Base-by-base conservation (phyloP, 208 protist genomes). In the Hexamita inflata region DNA sequence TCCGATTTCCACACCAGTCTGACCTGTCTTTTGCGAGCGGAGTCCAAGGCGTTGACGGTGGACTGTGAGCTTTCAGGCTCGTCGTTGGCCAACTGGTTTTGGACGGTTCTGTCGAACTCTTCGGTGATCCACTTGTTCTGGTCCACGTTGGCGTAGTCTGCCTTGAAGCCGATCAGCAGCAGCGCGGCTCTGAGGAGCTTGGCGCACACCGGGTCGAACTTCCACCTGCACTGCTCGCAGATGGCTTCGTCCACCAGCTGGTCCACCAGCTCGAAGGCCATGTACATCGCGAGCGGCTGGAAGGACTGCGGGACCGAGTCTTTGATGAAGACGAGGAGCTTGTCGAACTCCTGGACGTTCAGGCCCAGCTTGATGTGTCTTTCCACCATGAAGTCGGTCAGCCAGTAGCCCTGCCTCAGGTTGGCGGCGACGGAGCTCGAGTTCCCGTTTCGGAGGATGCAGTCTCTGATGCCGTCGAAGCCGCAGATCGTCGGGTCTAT, bases 391-490 rank as follows among this genome's bases (percentile, higher is more conserved):
- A 45, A 70, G 64, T 70, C 64, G 35, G 9, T 11, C 2, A 70
- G n/a, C 64, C 64, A 70, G n/a, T 70, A 19, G 7, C 40, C 64
- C 4, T 7, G 42, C 9, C 64, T n/a, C 24, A 70, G 26, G 64
- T 45, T 45, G 11, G 2, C 35, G 34, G 64, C 64, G 38, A 70
- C 64, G 7, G 35, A 4, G 11, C 32, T 19, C 11, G 4, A 9
- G 7, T 45, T 34, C 4, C 42, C 35, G 7, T n/a, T 9, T 15
- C 9, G 4, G 42, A 49, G 9, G 11, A 70, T 30, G 35, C 30
- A 40, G 40, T 70, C 64, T 32, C 35, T n/a, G 7, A 70, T 7
- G 9, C 64, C 64, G 42, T 70, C 64, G 42, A 70, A 70, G 15
- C 64, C 64, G 35, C 38, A 49, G 9, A 42, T 42, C 11, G 34